Percentiles rank a stretch among this genome's conserved stretches.
phyloP scores from a whole-genome alignment of 768 basidiomycete genomes.

The Multifurca ochricompacta region DNA sequence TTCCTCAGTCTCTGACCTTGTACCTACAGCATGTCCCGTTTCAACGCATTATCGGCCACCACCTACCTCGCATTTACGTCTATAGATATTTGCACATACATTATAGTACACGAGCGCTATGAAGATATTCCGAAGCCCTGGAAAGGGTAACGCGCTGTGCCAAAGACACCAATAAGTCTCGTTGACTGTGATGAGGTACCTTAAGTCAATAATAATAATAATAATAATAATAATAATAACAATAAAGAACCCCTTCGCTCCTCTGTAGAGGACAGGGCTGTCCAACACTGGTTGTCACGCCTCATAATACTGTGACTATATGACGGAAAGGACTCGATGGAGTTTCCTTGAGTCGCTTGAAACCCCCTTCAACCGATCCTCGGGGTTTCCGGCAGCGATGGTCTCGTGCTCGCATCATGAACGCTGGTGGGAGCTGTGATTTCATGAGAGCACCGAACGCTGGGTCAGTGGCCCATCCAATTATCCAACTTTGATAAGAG shows the following conservation, averaged over 20 bases:
- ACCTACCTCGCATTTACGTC: conserved; percentile 11
- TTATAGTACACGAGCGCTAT: conserved; percentile 14
- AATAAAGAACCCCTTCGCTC: neutral
- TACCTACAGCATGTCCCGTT: conserved; percentile 4
- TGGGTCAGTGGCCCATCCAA: neutral
- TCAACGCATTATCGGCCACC: conserved; percentile 6
- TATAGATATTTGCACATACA: conserved; percentile 16
- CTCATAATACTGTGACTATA: neutral
- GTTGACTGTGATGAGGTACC: neutral
- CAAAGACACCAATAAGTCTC: neutral
- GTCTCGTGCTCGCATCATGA: neutral
- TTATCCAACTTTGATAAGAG: neutral
- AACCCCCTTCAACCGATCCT: neutral
- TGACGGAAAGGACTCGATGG: neutral
- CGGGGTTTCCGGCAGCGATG: neutral
- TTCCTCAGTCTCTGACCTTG: neutral
- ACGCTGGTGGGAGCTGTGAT: neutral
- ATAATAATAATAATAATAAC: no score
- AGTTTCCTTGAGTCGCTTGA: neutral
- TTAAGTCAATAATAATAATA: neutral
- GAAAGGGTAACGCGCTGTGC: neutral
- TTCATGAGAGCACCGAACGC: neutral
- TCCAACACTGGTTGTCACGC: neutral
- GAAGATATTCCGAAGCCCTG: neutral
- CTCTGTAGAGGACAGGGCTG: neutral